Conservation (phyloP, 225 moss, liverwort and hornwort species). For the Ulota crispa region DNA sequence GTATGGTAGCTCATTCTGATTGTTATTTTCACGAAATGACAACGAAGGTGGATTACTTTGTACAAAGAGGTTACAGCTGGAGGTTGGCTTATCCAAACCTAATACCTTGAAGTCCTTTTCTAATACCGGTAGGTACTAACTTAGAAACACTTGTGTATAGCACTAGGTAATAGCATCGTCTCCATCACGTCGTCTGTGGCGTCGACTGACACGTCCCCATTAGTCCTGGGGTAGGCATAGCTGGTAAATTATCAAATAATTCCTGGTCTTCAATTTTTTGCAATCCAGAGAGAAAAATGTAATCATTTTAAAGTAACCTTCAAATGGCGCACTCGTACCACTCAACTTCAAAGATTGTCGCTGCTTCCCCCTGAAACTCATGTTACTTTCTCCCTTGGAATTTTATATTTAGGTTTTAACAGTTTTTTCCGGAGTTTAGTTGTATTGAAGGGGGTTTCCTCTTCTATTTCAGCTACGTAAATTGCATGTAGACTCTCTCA, state of each 20-base stretch:
- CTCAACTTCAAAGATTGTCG: not conserved
- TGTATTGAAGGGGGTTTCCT: not conserved
- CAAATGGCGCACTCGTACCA: not conserved
- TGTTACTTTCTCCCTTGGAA: not conserved
- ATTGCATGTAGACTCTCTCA: not conserved
- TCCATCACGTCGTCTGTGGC: not conserved
- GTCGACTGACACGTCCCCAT: not conserved
- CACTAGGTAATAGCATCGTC: not conserved
- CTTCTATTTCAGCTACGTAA: not conserved
- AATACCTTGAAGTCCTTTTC: not conserved
- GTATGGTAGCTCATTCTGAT: not conserved
- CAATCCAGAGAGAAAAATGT: not conserved
- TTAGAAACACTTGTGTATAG: conserved; percentile 10
- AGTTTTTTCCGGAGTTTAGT: not conserved
- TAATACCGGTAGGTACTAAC: not conserved
- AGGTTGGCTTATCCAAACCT: not conserved
- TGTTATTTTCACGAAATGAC: not conserved
- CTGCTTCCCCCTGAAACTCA: not conserved
- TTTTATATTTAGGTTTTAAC: too few relatives aligned
- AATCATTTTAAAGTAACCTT: not conserved
- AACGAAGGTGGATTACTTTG: conserved; percentile 4
- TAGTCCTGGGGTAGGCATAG: not conserved
- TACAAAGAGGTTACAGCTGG: not conserved
- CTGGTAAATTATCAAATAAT: not conserved
- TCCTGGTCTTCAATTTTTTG: not conserved